Evolutionary conservation across 2,329 filamentous ascomycete species (phyloP).

Genomic region (Claviceps quebecensis): DNA sequence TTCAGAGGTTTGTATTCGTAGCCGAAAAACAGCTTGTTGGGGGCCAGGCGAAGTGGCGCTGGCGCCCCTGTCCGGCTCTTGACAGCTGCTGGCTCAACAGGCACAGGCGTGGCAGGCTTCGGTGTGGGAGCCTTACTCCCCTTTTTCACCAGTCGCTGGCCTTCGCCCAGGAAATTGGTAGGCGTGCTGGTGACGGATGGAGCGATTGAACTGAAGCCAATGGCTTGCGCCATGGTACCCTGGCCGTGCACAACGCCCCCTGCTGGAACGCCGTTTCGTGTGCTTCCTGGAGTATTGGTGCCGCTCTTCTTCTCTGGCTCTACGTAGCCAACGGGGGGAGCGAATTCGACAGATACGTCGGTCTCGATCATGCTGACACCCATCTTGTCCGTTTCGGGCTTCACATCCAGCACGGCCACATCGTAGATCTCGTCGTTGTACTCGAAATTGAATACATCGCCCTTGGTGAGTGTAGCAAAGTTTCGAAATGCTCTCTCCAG

Average conservation of each 20-base stretch:
- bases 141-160: constrained; percentile 81
- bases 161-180: constrained; percentile 67
- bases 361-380: constrained; percentile 93
- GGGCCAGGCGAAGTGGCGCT: constrained; percentile 68
- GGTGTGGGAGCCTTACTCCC: constrained; percentile 49
- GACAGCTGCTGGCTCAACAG: constrained; percentile 15
- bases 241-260: constrained; percentile 69
- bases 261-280: constrained; percentile 45
- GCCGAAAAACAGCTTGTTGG: constrained; percentile 91
- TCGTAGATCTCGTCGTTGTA: constrained; percentile 94
- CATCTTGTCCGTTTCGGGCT: constrained; percentile 69
- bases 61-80: constrained; percentile 56
- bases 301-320: constrained; percentile 69
- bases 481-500: constrained; percentile 93
- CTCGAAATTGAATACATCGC: constrained; percentile 87
- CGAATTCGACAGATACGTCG: constrained; percentile 92
- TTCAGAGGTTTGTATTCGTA: constrained; percentile 85
- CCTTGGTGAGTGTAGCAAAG: constrained; percentile 85
- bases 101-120: constrained; percentile 59
- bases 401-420: constrained; percentile 85
- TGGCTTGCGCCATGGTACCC: constrained; percentile 93
- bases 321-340: constrained; percentile 83
- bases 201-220: constrained; percentile 87
- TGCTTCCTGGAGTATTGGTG: constrained; percentile 72
- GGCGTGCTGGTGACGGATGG: constrained; percentile 57